Base-by-base conservation (phyloP, 129 eudicot species). In the Flaveria bidentis region DNA sequence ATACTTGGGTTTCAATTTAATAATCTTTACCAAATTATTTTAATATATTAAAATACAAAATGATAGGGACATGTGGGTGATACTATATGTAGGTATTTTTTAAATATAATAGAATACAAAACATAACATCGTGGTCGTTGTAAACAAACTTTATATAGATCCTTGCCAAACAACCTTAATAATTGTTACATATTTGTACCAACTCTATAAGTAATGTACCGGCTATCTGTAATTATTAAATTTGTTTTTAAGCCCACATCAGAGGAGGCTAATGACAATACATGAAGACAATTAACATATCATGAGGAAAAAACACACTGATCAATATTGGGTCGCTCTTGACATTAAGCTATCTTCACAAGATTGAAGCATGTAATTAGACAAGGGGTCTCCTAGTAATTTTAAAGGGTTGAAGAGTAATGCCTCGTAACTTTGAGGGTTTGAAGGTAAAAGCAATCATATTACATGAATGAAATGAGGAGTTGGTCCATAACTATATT, bases 101-200 rank as follows among this genome's bases (percentile, higher is more conserved):
- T 53, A 18, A 71, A 18, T 71, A 12, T 60, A 72, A 72, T 62
- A 72, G 50, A 63, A 78, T 60, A 67, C 64, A 69, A 58, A 58
- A 72, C 42, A 64, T 80, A 73, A 76, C 81, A 77, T 81, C 78
- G 81, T 70, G 77, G 85, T 81, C 81, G 85, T 81, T 76, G 85
- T 61, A 75, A 81, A 49, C 73, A 64, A 75, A 75, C 81, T 61
- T 55, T 69, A 69, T 61, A 68, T 60, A 69, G 50, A 76, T 51
- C 61, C 68, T 81, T 81, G 77, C 81, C 77, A 70, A 76, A 81
- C 85, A 76, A 75, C 81, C 67, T 81, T 66, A 81, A 76, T 81
- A 70, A 69, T 81, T 67, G 72, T 42, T 70, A 33, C 51, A 70
- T 77, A 61, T 81, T 69, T 76, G 78, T 81, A 76, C 81, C 25